Evolutionary conservation across 2,329 filamentous ascomycete species (phyloP).

Genomic region (Mycosphaerelloides madeirae): DNA sequence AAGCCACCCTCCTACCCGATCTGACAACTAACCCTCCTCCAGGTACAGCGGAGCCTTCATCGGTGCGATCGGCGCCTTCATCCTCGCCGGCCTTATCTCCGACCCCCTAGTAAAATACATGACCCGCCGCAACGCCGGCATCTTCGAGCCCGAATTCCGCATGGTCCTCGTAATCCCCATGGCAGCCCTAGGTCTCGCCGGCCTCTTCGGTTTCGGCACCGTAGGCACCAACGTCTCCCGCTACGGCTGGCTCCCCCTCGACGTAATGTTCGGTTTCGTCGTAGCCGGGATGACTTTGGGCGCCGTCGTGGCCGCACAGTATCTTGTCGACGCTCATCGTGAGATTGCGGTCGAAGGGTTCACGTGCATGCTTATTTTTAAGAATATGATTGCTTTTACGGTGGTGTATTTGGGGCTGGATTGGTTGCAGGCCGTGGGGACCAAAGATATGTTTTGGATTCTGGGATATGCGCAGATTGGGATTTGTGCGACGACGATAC

Average conservation of each 20-base stretch:
- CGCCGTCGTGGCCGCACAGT: slow-evolving; percentile 73
- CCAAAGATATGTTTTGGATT: slow-evolving; percentile 61
- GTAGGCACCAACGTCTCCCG: no score
- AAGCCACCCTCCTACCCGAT: slow-evolving; percentile 27
- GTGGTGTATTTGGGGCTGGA: slow-evolving; percentile 77
- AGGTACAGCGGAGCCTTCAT: slow-evolving; percentile 48
- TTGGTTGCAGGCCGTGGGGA: slow-evolving; percentile 62
- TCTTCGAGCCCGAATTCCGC: slow-evolving; percentile 32
- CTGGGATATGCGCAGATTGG: slow-evolving; percentile 70
- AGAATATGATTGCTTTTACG: slow-evolving; percentile 82
- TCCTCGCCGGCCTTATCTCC: slow-evolving; percentile 43
- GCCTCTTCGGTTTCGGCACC: slow-evolving; percentile 46
- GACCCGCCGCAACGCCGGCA: slow-evolving; percentile 29
- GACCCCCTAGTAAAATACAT: slow-evolving; percentile 47
- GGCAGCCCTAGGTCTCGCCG: slow-evolving; percentile 39
- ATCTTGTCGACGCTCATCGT: slow-evolving; percentile 85
- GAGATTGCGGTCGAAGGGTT: slow-evolving; percentile 79
- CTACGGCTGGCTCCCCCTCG: slow-evolving; percentile 65
- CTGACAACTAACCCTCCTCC: slow-evolving; percentile 45
- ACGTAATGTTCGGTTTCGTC: slow-evolving; percentile 75
- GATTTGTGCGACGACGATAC: slow-evolving; percentile 67
- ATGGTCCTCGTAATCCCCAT: slow-evolving; percentile 38
- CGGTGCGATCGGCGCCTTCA: slow-evolving; percentile 46
- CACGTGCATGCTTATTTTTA: slow-evolving; percentile 83
- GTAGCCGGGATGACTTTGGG: slow-evolving; percentile 86